phyloP scores from a whole-genome alignment of 2,329 filamentous ascomycete species.

The Cladosporium phlei region DNA sequence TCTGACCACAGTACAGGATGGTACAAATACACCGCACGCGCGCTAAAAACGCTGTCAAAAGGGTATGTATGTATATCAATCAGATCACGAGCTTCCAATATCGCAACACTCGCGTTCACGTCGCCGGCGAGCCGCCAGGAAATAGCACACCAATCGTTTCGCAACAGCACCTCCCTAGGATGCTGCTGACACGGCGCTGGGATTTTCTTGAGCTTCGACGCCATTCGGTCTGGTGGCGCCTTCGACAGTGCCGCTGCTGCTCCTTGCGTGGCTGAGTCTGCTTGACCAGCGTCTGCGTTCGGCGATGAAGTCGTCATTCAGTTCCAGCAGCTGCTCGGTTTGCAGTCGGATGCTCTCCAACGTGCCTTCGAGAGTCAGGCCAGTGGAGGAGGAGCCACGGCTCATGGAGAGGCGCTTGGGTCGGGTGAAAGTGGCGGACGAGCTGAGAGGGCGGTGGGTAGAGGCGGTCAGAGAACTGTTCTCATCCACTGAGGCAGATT shows the following conservation, averaged over 20 bases:
- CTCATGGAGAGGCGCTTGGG: not conserved
- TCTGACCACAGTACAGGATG: not conserved
- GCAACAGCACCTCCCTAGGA: not conserved
- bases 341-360: constrained; percentile 30
- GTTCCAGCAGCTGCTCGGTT: constrained; percentile 31
- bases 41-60: constrained; percentile 2
- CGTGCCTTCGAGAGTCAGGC: constrained; percentile 30
- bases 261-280: constrained; percentile 8
- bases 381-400: not conserved
- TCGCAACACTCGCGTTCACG: not conserved
- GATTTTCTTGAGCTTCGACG: not conserved
- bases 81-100: too few relatives aligned
- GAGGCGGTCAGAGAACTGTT: constrained; percentile 5
- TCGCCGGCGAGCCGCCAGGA: not conserved
- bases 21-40: constrained; percentile 1
- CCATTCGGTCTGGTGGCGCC: not conserved
- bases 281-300: constrained; percentile 28
- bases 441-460: constrained; percentile 2
- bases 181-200: not conserved
- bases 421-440: not conserved
- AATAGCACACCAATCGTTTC: not conserved
- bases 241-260: not conserved
- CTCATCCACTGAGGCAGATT: not conserved
- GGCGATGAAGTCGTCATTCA: constrained; percentile 31
- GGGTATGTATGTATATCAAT: too few relatives aligned